A percentile compares a stretch with the other conserved stretches of the same genome.
phyloP scores from a whole-genome alignment of 108 stramenopile genomes.

The Chaetoceros tenuissimus region DNA sequence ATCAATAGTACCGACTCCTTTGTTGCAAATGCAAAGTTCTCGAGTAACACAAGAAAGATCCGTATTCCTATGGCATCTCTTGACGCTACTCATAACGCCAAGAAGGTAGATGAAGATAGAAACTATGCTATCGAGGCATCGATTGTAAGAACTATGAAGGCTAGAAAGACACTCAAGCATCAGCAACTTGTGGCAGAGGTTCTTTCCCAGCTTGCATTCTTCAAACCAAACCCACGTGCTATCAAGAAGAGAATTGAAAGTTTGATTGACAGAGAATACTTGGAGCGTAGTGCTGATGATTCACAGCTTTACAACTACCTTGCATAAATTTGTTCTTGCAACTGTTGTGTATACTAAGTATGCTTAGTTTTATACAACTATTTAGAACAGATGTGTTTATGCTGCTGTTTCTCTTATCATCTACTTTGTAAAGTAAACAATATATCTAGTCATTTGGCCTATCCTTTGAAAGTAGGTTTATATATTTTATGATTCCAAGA shows the following conservation, averaged over 20 bases:
- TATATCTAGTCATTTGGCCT: no score
- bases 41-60: constrained; percentile 88
- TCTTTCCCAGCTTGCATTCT: constrained; percentile 91
- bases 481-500: no score
- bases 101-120: constrained; percentile 96
- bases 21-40: constrained; percentile 81
- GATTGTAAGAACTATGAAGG: constrained; percentile 99
- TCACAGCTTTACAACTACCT: constrained; percentile 78
- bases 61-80: constrained; percentile 98
- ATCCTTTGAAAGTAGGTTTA: no score
- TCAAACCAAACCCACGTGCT: constrained; percentile 94
- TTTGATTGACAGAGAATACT: constrained; percentile 92
- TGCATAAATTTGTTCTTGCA: no score
- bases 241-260: constrained; percentile 94
- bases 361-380: no score
- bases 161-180: constrained; percentile 94
- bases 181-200: constrained; percentile 97
- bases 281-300: constrained; percentile 86
- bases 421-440: no score
- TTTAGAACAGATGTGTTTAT: no score
- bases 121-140: constrained; percentile 97
- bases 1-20: constrained; percentile 88
- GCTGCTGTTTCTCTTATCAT: no score
- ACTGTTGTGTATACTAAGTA: no score
- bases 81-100: constrained; percentile 93